Percentiles rank a stretch among this genome's conserved stretches.
Conservation (phyloP, 2,329 filamentous ascomycete genomes). For the Diaporthe nobilis region DNA sequence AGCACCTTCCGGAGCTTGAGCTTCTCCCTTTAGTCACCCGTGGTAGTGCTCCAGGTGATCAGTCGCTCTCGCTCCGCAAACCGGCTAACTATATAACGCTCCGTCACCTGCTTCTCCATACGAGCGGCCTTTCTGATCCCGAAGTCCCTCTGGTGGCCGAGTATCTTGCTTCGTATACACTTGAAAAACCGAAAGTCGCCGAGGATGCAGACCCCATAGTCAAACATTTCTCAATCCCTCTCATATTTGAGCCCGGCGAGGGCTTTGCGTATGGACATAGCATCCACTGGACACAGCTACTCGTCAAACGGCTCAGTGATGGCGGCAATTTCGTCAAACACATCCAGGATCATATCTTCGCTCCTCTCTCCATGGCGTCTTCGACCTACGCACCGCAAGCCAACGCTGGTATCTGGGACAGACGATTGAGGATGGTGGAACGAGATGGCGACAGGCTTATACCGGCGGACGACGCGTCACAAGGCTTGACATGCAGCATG, state of each 20-base stretch:
- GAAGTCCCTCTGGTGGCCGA: conserved; percentile 1
- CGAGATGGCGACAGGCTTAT: conserved; percentile 3
- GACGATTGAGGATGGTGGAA: conserved; percentile 10
- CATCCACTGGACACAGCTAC: conserved; percentile 16
- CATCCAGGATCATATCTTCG: background rate
- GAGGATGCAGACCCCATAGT: background rate
- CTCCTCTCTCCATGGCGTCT: background rate
- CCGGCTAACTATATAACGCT: background rate
- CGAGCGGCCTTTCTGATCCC: background rate
- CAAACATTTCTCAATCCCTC: conserved; percentile 4
- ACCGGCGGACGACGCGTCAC: background rate
- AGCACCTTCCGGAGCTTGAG: background rate
- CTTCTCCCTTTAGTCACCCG: background rate
- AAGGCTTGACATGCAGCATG: conserved; percentile 5
- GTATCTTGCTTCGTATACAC: background rate
- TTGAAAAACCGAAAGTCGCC: background rate
- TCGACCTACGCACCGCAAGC: background rate
- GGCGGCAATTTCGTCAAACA: background rate
- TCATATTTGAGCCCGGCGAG: conserved; percentile 5
- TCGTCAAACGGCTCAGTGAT: background rate
- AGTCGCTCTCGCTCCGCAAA: background rate
- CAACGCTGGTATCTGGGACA: background rate
- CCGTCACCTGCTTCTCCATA: conserved; percentile 13
- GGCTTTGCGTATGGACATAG: conserved; percentile 9
- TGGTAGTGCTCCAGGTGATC: background rate